phyloP scores from a whole-genome alignment of 192 early-diverging fungal genomes.

The Geosiphon pyriformis region DNA sequence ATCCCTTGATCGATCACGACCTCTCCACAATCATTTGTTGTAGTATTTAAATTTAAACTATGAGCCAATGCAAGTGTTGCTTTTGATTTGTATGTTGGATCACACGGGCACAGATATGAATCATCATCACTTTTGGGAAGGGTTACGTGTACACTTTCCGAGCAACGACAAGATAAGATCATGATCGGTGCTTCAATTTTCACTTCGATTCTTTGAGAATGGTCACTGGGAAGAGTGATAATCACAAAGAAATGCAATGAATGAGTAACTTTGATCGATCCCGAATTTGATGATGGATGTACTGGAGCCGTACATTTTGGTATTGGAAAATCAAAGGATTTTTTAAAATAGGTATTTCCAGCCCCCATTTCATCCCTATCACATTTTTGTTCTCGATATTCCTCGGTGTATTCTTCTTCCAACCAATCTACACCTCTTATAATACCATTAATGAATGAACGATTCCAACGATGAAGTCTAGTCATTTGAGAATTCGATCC shows the following conservation, averaged over 20 bases:
- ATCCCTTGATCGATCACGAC: too few relatives aligned
- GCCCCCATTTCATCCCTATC: not conserved
- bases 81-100: constrained; percentile 12
- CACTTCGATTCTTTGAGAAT: not conserved
- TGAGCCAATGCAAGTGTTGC: too few relatives aligned
- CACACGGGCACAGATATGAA: constrained; percentile 7
- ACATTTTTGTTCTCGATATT: not conserved
- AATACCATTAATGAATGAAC: too few relatives aligned
- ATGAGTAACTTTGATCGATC: not conserved
- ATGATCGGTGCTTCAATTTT: not conserved
- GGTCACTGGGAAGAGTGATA: not conserved
- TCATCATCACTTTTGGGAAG: constrained; percentile 7
- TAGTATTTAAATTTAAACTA: too few relatives aligned
- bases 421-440: too few relatives aligned
- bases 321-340: not conserved
- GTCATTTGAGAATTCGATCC: too few relatives aligned
- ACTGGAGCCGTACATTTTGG: constrained; percentile 8
- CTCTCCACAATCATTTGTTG: too few relatives aligned
- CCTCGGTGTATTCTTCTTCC: not conserved
- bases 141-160: not conserved
- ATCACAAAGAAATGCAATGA: not conserved
- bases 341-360: not conserved
- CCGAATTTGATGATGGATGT: not conserved
- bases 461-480: not conserved
- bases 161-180: not conserved